Evolutionary conservation across 2,329 filamentous ascomycete genomes (phyloP).

Genomic region (Claviceps sp.): DNA sequence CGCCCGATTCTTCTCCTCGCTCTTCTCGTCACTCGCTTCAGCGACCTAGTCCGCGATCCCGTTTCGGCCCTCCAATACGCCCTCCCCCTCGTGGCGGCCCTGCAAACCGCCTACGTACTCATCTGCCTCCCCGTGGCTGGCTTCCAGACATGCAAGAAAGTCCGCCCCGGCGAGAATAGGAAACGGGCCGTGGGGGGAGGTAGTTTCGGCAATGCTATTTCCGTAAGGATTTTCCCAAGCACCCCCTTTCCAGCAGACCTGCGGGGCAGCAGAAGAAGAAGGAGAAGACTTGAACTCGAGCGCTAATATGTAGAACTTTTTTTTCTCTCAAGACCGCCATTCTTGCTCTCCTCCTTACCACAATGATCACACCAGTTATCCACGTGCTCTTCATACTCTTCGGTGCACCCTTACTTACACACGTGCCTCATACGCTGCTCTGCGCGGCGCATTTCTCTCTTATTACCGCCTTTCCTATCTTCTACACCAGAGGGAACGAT

Average conservation of each 20-base stretch:
- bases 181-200: slow-evolving; percentile 19
- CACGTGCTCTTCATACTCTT: slow-evolving; percentile 66
- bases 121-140: slow-evolving; percentile 51
- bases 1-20: slow-evolving; percentile 56
- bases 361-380: slow-evolving; percentile 52
- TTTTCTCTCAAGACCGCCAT: slow-evolving; percentile 26
- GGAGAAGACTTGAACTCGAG: neutral
- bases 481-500: slow-evolving; percentile 78
- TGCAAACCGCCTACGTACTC: slow-evolving; percentile 52
- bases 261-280: neutral
- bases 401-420: slow-evolving; percentile 78
- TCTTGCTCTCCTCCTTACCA: slow-evolving; percentile 44
- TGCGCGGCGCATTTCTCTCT: slow-evolving; percentile 71
- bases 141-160: slow-evolving; percentile 32
- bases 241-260: neutral
- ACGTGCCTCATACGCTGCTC: slow-evolving; percentile 64
- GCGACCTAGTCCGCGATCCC: slow-evolving; percentile 55
- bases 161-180: slow-evolving; percentile 40
- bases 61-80: slow-evolving; percentile 46
- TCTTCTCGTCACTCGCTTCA: slow-evolving; percentile 50
- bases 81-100: slow-evolving; percentile 45
- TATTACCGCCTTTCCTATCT: slow-evolving; percentile 62
- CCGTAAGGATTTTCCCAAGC: neutral
- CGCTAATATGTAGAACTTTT: neutral
- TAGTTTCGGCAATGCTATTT: neutral